A percentile compares a stretch with the other conserved stretches of the same genome.
Evolutionary conservation across 2,329 filamentous ascomycete species (phyloP).

Genomic region (Colletotrichum sp.): DNA sequence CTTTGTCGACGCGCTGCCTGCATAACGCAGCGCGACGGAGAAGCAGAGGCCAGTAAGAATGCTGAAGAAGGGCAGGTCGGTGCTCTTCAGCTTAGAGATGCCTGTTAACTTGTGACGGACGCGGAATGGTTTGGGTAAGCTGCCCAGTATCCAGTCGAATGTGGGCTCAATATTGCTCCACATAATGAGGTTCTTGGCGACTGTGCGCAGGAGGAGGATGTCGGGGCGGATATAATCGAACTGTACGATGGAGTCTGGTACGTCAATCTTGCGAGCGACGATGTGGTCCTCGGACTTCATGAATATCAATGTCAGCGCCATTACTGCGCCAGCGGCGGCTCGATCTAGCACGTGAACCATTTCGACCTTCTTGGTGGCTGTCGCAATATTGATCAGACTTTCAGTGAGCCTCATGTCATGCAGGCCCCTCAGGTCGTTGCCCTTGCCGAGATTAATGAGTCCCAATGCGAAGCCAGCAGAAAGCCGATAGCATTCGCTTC

Average conservation of each 20-base stretch:
- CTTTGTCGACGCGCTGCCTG: conserved; percentile 71
- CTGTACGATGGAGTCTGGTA: conserved; percentile 87
- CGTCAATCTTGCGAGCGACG: conserved; percentile 89
- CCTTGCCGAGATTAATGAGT: conserved; percentile 93
- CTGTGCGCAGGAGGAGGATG: conserved; percentile 85
- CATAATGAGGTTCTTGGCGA: conserved; percentile 90
- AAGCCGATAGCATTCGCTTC: conserved; percentile 95
- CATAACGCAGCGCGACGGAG: conserved; percentile 74
- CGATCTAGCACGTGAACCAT: conserved; percentile 92
- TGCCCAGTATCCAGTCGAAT: conserved; percentile 76
- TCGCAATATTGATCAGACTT: conserved; percentile 82
- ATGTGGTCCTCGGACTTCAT: conserved; percentile 94
- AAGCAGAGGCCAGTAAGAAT: conserved; percentile 91
- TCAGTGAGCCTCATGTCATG: conserved; percentile 95
- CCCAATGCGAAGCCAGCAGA: conserved; percentile 93
- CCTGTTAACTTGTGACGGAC: conserved; percentile 63
- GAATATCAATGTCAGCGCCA: conserved; percentile 90
- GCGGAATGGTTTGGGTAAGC: conserved; percentile 75
- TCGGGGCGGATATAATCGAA: conserved; percentile 97
- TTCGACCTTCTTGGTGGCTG: conserved; percentile 88
- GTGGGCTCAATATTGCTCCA: conserved; percentile 84
- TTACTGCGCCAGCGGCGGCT: conserved; percentile 89
- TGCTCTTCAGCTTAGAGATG: conserved; percentile 71
- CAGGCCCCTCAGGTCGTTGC: conserved; percentile 83
- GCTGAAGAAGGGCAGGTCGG: conserved; percentile 91